Base-by-base conservation (phyloP, 1,284 basidiomycete species). In the Trametes polyzona region DNA sequence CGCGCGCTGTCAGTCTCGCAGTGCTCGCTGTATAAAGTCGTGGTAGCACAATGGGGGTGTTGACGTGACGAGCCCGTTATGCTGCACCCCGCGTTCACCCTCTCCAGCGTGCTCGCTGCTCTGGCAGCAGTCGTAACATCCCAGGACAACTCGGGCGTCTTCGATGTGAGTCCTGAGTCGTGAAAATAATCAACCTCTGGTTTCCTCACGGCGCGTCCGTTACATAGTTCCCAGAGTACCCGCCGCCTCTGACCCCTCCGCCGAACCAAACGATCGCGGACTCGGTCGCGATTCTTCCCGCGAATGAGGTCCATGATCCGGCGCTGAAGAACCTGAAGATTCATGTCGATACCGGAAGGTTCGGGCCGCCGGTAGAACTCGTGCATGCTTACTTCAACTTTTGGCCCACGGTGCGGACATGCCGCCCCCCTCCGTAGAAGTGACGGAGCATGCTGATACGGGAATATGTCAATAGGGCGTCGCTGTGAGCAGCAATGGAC, bases 361-460 rank as follows among this genome's bases (percentile, higher is more conserved):
- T 58, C 41, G 65, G 62, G 3, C 58, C 62, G 2, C 32, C 55
- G 3, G 41, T 66, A 27, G 60, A 66, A 48, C 57, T 66, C 6
- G 57, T 66, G 8, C 65, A 66, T 41, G 62, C 62, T 0, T 66
- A 62, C 52, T 64, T 64, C 50, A 57, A 60, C 29, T 66, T 62
- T 21, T 64, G 60, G 62, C 65, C 65, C 0, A 58, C 57, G 12
- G 65, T 66, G 21, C 55, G 62, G 14, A 21, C 8, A 16, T 19
- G 16, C 36, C 35, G 26, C 24, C n/a, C n/a, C 4, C 1, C 7
- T 23, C 11, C 23, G 0, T 6, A 10, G 3, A 12, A 3, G 4
- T 10, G 12, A 8, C 14, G 14, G 10, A 7, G 6, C 9, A 2
- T 30, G 30, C 7, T 21, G n/a, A 36, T 17, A 12, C 21, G 6